Evolutionary conservation across 208 protist genomes (phyloP).

Genomic region (Wallacemonas sp.): DNA sequence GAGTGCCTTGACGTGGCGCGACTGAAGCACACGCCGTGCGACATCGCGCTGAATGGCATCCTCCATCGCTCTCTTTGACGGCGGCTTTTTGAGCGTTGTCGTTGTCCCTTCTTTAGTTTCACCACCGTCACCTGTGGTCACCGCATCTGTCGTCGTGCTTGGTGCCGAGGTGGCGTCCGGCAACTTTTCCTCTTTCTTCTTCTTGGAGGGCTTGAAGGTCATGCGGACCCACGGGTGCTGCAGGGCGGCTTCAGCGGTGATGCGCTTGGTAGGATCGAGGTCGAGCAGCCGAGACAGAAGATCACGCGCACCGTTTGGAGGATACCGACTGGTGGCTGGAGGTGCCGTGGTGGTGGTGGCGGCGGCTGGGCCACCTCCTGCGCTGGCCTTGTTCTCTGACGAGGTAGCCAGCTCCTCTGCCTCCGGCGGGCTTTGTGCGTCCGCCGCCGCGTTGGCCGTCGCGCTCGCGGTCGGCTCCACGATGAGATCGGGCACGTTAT

Average conservation of each 20-base stretch:
- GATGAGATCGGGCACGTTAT: constrained; percentile 43
- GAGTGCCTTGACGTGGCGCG: constrained; percentile 48
- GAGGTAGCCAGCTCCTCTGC: not conserved
- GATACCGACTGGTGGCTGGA: constrained; percentile 22
- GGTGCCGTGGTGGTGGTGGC: not conserved
- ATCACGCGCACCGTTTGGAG: constrained; percentile 44
- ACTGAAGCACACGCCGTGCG: constrained; percentile 41
- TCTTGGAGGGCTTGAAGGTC: constrained; percentile 30
- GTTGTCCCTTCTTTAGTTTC: constrained; percentile 17
- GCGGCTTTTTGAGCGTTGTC: constrained; percentile 13
- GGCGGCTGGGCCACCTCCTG: not conserved
- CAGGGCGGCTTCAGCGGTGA: constrained; percentile 71
- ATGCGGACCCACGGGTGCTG: constrained; percentile 67
- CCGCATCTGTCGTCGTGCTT: not conserved
- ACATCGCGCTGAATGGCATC: constrained; percentile 61
- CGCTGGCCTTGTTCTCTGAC: not conserved
- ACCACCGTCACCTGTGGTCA: not conserved
- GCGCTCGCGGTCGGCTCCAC: constrained; percentile 10
- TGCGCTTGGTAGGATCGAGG: constrained; percentile 51
- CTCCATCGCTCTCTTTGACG: constrained; percentile 27
- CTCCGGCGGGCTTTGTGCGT: not conserved
- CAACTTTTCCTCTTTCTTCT: constrained; percentile 11
- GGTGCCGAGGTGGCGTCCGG: not conserved
- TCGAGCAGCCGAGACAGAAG: constrained; percentile 61
- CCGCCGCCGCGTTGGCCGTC: not conserved